Base-by-base conservation (phyloP, 225 moss, liverwort and hornwort species). In the Polytrichum commune region DNA sequence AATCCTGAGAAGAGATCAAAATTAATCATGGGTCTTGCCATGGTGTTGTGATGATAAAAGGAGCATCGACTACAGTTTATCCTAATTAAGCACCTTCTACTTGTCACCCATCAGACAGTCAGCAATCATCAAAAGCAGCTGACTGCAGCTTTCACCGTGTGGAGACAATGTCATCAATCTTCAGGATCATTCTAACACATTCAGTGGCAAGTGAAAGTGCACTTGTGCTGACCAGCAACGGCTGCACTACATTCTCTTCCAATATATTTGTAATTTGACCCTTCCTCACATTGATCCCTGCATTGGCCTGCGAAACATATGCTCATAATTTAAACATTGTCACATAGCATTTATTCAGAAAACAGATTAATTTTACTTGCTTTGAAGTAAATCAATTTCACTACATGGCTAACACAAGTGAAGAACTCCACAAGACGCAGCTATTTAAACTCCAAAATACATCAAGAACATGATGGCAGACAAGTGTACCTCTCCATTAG, bases 101-200 rank as follows among this genome's bases (percentile, higher is more conserved):
- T 46, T 46, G 46, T 16, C 46, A 46, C 46, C 46, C 46, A 64
- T 27, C 53, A 64, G 70, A 54, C 28, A 26, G 30, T 38, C 18
- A 55, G 28, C 53, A 24, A 18, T 46, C 19, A 13, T 27, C 16
- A 19, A 60, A 64, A 63, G 57, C 24, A 24, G 7, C 32, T 63
- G 54, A n/a, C 28, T 1, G 16, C 5, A 56, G 69, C 62, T 57
- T 79, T 46, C 81, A 98, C 81, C 92, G 86, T 7, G 92, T 91
- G 53, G 94, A 91, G 19, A 98, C 94, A 58, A 98, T 91, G 65
- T 98, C 97, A 74, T 98, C 97, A 53, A 98, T 94, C 79, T 98
- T 98, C 62, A 98, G 80, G 73, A 98, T 97, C 97, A 97, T 97
- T 54, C 94, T 86, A 7, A 98, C 94, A 83, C 97, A 98, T 74